phyloP scores from a whole-genome alignment of 2,329 filamentous ascomycete species.

The Grosmannia serpens region DNA sequence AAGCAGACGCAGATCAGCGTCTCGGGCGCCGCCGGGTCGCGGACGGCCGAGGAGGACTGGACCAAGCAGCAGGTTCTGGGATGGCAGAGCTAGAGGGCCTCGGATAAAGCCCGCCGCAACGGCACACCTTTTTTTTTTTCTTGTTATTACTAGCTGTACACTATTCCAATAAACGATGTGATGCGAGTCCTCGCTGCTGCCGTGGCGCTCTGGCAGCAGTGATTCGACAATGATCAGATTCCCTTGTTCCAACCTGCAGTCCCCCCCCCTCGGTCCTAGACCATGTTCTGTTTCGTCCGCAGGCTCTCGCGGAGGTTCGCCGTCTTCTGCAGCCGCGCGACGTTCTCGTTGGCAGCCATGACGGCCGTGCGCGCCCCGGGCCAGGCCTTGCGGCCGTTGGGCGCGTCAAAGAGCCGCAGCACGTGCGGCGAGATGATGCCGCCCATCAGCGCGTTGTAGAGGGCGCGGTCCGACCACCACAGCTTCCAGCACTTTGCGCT shows the following conservation, averaged over 20 bases:
- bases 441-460: constrained; percentile 26
- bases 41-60: neutral
- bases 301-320: too few relatives aligned
- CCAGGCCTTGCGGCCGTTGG: constrained; percentile 27
- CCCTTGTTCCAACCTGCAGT: too few relatives aligned
- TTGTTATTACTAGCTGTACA: neutral
- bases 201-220: too few relatives aligned
- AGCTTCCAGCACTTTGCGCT: constrained; percentile 25
- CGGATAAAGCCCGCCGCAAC: too few relatives aligned
- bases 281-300: too few relatives aligned
- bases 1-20: constrained; percentile 1
- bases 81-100: neutral
- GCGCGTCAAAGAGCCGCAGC: constrained; percentile 28
- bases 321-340: too few relatives aligned
- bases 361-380: constrained; percentile 25
- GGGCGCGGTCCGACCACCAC: constrained; percentile 25
- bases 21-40: neutral
- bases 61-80: neutral
- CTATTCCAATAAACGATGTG: too few relatives aligned
- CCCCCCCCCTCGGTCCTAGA: too few relatives aligned
- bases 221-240: too few relatives aligned
- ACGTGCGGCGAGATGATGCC: constrained; percentile 29
- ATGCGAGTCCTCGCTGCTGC: too few relatives aligned
- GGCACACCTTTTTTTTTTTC: neutral
- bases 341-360: neutral